phyloP scores from a whole-genome alignment of 805 yeast species.

The Kockiozyma suomiensis region DNA sequence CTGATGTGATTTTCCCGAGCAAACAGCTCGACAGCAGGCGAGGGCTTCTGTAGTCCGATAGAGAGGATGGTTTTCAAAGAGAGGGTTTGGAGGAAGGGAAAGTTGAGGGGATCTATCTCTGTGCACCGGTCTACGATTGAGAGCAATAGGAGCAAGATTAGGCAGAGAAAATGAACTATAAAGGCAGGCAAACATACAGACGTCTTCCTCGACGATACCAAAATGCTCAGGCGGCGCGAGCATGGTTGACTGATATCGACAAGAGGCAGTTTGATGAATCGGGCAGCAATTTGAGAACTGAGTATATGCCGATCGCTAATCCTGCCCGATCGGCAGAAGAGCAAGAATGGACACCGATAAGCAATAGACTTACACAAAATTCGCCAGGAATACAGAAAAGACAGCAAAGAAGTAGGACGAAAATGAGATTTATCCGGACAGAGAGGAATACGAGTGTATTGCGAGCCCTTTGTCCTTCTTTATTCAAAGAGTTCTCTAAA shows the following conservation, averaged over 20 bases:
- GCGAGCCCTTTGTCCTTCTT: too few relatives aligned
- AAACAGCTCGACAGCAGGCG: conserved; percentile 67
- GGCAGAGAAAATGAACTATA: too few relatives aligned
- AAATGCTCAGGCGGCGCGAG: conserved; percentile 90
- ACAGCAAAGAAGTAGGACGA: too few relatives aligned
- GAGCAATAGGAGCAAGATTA: too few relatives aligned
- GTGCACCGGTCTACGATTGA: conserved; percentile 64
- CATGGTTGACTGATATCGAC: conserved; percentile 49
- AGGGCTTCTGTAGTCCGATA: conserved; percentile 84
- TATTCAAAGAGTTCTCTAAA: too few relatives aligned
- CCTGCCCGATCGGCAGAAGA: too few relatives aligned
- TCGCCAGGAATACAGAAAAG: too few relatives aligned
- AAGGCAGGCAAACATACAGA: conserved; percentile 50
- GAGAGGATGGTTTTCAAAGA: conserved; percentile 67
- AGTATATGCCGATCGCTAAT: too few relatives aligned
- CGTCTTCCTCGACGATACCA: conserved; percentile 86
- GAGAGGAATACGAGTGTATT: too few relatives aligned
- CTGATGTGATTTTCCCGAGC: conserved; percentile 50
- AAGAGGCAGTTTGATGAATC: background rate
- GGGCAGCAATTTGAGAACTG: background rate
- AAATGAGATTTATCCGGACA: too few relatives aligned
- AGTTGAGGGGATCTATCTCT: conserved; percentile 70
- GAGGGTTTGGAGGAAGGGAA: conserved; percentile 77
- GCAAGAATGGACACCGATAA: too few relatives aligned
- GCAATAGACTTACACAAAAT: too few relatives aligned